These are phyloP conservation scores for Botrytis sinoallii DNA, from an alignment of 2,329 filamentous ascomycete species.

Conservation along the genomic window DNA sequence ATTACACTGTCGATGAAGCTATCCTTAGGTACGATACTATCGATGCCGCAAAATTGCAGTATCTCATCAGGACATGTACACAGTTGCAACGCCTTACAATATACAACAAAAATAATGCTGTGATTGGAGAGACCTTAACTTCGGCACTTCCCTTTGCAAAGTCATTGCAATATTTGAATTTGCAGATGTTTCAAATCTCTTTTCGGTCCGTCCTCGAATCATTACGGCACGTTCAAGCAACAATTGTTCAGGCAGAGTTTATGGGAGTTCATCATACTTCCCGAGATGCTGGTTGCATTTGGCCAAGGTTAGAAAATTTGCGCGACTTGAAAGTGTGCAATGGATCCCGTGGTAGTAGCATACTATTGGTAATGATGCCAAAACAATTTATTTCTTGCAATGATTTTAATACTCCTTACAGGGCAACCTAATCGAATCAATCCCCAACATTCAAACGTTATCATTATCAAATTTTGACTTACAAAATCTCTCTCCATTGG, in stretches of 20 bases:
- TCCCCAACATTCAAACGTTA: constrained; percentile 10
- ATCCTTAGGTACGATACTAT: constrained; percentile 26
- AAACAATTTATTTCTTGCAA: neutral
- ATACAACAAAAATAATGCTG: constrained; percentile 17
- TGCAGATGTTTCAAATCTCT: constrained; percentile 24
- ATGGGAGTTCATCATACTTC: constrained; percentile 15
- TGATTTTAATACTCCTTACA: neutral
- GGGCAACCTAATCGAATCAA: constrained; percentile 1
- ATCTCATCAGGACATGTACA: constrained; percentile 32
- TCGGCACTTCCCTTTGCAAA: constrained; percentile 27
- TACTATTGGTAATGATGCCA: neutral
- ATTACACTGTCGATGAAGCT: constrained; percentile 33
- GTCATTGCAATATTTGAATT: constrained; percentile 26
- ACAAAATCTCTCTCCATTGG: neutral
- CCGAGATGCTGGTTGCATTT: neutral
- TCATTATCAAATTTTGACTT: neutral
- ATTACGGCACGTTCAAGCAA: constrained; percentile 24
- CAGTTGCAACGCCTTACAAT: constrained; percentile 32
- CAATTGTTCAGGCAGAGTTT: constrained; percentile 28
- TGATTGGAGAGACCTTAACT: constrained; percentile 32
- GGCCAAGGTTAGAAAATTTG: constrained; percentile 25
- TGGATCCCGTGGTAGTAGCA: neutral
- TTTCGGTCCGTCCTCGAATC: constrained; percentile 20
- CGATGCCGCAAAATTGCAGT: constrained; percentile 28
- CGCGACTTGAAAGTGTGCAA: constrained; percentile 21